Base-by-base conservation (phyloP, 2,329 filamentous ascomycete genomes). In the Mycosphaerella arachidis region DNA sequence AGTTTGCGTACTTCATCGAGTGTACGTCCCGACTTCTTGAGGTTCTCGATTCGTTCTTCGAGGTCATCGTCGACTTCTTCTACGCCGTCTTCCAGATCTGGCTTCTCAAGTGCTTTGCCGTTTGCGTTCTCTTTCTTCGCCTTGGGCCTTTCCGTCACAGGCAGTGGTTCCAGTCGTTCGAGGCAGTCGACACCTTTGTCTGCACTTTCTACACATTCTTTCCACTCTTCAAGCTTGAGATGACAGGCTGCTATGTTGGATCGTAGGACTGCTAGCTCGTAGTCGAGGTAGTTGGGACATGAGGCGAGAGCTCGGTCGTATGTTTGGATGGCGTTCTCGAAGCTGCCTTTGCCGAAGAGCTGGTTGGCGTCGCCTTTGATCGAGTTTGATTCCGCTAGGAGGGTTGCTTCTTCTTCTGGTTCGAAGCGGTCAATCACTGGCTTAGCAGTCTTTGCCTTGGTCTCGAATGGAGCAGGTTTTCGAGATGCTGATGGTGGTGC, bases 221-320 rank as follows among this genome's bases (percentile, higher is more conserved):
- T 91, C 90, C 92, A 97, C 62, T 93, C 87, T 62, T 86, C 81
- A 3, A 95, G 79, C 73, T 95, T 95, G 57, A 97, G 74, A 68
- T 96, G 86, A 72, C 92, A 96, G 9, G 92, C 93, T 1, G 93
- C 84, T 66, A 97, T 88, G 77, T 97, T 97, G 72, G 89, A 92
- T 60, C 88, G 86, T 6, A 97, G 81, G 9, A 97, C 90, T 29
- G 92, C 91, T 63, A 93, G 81, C 67, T 96, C 91, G 76, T 91
- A 96, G 72, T 93, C 86, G 29, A 96, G 84, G 72, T 96, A 95
- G 65, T 85, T 87, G 1, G 93, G 93, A 69, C 91, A 92, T 7
- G 86, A 83, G 12, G 85, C 81, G 3, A 95, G 80, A 24, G 94
- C 92, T 66, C 88, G 85, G 69, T 92, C 88, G 76, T 97, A 97